These are phyloP conservation scores for Macrophomina phaseolina DNA, from an alignment of 2,329 filamentous ascomycete genomes.

Conservation along the genomic window DNA sequence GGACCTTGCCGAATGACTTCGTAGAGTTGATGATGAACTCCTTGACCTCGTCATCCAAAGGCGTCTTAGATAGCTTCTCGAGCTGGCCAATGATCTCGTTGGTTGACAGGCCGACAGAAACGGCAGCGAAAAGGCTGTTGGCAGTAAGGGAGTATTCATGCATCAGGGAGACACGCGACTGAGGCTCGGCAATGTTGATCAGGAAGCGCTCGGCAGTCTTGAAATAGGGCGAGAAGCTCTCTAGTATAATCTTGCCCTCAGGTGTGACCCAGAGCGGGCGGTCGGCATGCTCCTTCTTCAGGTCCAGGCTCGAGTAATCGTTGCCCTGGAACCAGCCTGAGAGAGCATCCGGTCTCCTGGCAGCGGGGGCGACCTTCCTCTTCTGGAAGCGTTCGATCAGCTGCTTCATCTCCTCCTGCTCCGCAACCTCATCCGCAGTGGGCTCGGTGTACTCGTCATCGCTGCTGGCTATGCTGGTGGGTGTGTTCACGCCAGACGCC, in stretches of 20 bases:
- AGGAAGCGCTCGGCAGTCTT: slow-evolving; percentile 90
- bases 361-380: neutral
- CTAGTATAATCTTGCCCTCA: slow-evolving; percentile 83
- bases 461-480: slow-evolving; percentile 54
- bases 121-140: slow-evolving; percentile 92
- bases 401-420: slow-evolving; percentile 42
- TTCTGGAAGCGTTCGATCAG: slow-evolving; percentile 56
- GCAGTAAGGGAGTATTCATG: slow-evolving; percentile 93
- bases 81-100: slow-evolving; percentile 89
- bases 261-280: slow-evolving; percentile 95
- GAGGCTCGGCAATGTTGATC: slow-evolving; percentile 92
- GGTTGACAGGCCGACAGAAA: slow-evolving; percentile 89
- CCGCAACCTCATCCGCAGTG: slow-evolving; percentile 55
- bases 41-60: slow-evolving; percentile 79
- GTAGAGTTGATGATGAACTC: slow-evolving; percentile 83
- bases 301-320: slow-evolving; percentile 80
- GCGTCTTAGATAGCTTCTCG: slow-evolving; percentile 87
- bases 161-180: slow-evolving; percentile 86
- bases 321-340: slow-evolving; percentile 64
- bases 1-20: slow-evolving; percentile 92
- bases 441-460: slow-evolving; percentile 64
- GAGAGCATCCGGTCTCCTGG: slow-evolving; percentile 53
- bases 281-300: slow-evolving; percentile 89
- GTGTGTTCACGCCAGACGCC: slow-evolving; percentile 49
- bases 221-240: slow-evolving; percentile 90